Percentiles rank a stretch among this genome's conserved stretches.
Evolutionary conservation across 2,329 filamentous ascomycete genomes (phyloP).

Genomic region (Pseudocercospora musae): DNA sequence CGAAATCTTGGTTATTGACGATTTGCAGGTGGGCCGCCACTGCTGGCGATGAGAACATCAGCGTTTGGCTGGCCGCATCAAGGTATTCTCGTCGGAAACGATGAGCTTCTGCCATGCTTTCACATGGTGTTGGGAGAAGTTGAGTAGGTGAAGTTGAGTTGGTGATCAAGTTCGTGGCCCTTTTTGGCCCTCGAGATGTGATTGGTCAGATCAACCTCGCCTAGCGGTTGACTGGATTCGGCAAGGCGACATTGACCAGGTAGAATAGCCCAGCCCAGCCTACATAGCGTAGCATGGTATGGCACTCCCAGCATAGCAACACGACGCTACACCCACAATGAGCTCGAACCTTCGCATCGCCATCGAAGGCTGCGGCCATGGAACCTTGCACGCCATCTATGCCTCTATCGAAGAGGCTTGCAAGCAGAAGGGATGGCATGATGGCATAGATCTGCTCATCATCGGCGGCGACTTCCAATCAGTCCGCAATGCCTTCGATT

Average conservation of each 20-base stretch:
- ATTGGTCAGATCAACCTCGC: background rate
- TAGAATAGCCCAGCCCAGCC: no score
- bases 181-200: background rate
- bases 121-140: background rate
- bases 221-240: slow-evolving; percentile 13
- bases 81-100: slow-evolving; percentile 2
- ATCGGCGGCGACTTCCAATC: slow-evolving; percentile 97
- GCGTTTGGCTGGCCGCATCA: slow-evolving; percentile 1
- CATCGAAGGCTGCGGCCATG: slow-evolving; percentile 88
- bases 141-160: background rate
- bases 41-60: slow-evolving; percentile 15
- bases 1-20: background rate
- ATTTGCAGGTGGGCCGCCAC: slow-evolving; percentile 16
- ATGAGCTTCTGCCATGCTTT: background rate
- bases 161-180: background rate
- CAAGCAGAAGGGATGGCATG: slow-evolving; percentile 69
- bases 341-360: slow-evolving; percentile 62
- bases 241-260: no score
- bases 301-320: background rate
- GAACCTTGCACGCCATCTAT: slow-evolving; percentile 88
- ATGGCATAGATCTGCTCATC: slow-evolving; percentile 81
- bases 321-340: no score
- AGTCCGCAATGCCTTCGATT: slow-evolving; percentile 80
- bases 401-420: slow-evolving; percentile 68
- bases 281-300: no score